These are phyloP conservation scores for Zychaea mexicana DNA, from an alignment of 371 early-diverging fungal species.

Conservation along the genomic window DNA sequence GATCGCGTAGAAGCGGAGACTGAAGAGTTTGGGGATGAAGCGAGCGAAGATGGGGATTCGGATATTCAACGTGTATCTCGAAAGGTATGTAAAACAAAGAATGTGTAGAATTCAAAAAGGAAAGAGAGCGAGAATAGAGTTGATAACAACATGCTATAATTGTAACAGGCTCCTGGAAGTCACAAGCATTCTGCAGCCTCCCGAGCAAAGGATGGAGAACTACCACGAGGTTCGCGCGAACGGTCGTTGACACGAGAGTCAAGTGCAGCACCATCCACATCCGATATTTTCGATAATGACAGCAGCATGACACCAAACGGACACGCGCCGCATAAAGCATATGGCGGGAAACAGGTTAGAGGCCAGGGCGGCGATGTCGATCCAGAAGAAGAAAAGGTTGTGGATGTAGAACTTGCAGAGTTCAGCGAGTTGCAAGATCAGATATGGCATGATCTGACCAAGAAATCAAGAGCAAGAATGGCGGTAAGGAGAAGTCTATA, in stretches of 20 bases:
- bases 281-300: constrained; percentile 13
- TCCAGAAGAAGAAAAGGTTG: constrained; percentile 42
- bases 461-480: constrained; percentile 57
- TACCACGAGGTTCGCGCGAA: constrained; percentile 20
- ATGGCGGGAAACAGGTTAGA: constrained; percentile 26
- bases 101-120: no score
- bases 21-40: constrained; percentile 53
- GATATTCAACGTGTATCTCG: constrained; percentile 37
- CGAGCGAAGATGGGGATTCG: constrained; percentile 47
- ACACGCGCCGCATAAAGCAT: constrained; percentile 11
- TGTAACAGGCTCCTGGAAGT: constrained; percentile 11
- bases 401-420: constrained; percentile 49
- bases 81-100: constrained; percentile 41
- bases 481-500: no score
- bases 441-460: constrained; percentile 66
- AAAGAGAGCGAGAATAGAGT: no score
- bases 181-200: constrained; percentile 13
- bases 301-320: constrained; percentile 25
- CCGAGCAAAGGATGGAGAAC: constrained; percentile 4
- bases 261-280: constrained; percentile 17
- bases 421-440: constrained; percentile 55
- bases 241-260: constrained; percentile 27
- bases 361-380: constrained; percentile 19
- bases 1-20: constrained; percentile 61
- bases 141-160: constrained; percentile 15